A percentile compares a stretch with the other conserved stretches of the same genome.
Conservation (phyloP, 1,284 basidiomycete species). For the Leccinum pallidistipes region DNA sequence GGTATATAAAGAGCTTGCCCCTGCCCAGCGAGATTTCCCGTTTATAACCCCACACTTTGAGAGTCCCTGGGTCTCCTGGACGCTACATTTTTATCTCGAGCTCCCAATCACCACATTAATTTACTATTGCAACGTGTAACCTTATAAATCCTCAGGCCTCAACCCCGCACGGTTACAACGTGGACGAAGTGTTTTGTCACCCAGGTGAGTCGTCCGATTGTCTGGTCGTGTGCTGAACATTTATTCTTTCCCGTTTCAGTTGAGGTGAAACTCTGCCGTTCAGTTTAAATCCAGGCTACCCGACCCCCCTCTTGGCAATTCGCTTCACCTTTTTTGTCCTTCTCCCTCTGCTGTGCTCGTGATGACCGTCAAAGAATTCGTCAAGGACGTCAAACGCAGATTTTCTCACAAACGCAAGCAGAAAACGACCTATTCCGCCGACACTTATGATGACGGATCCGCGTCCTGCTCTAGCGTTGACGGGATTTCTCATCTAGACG, state of each 20-base stretch:
- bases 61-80: neutral
- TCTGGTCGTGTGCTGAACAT: neutral
- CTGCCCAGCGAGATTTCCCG: constrained; percentile 3
- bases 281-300: neutral
- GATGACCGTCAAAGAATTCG: constrained; percentile 34
- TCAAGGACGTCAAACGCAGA: constrained; percentile 35
- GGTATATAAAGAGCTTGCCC: constrained; percentile 17
- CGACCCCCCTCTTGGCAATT: neutral
- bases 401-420: constrained; percentile 31
- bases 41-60: neutral
- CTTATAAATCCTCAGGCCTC: constrained; percentile 6
- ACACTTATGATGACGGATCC: constrained; percentile 15
- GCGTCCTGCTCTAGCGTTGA: constrained; percentile 18
- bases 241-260: neutral
- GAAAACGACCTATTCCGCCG: constrained; percentile 13
- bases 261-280: neutral
- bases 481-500: constrained; percentile 6
- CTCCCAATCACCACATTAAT: neutral
- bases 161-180: constrained; percentile 11
- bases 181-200: neutral
- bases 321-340: neutral
- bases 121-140: constrained; percentile 3
- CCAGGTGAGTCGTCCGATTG: constrained; percentile 1
- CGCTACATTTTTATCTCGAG: neutral
- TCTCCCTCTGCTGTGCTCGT: neutral